Base-by-base conservation (phyloP, 2,329 filamentous ascomycete genomes). In the Triangularia setosa region DNA sequence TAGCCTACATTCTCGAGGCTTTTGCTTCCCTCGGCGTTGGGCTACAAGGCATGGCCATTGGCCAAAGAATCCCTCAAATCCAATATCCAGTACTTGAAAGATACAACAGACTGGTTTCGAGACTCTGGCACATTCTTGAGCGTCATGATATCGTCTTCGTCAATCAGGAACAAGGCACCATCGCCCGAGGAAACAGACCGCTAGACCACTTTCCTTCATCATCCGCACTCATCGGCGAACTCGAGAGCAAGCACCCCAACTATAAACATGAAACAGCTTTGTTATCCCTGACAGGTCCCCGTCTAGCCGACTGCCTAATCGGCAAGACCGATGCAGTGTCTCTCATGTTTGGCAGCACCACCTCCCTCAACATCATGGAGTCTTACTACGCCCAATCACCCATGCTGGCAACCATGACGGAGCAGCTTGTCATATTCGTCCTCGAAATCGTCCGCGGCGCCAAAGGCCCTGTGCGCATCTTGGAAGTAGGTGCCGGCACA, bases 401-500 rank as follows among this genome's bases (percentile, higher is more conserved):
- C 44, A 77, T 78, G 66, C 30, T 33, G 3, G 30, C 30, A 4
- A 70, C 70, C 21, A 74, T 74, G 58, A 68, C 69, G 1, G 8
- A 25, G 23, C 74, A 76, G 27, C 76, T 79, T 70, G 69, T 69
- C 18, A 73, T 75, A 44, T 74, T 78, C 11, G 30, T 33, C 2
- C 30, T 33, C 30, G 30, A 6, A 75, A 76, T 0, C 5, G 2
- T 33, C 11, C 30, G 11, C 2, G 12, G 12, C 11, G 6, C 30
- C 11, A 8, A 33, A 33, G 5, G 11, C 30, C 30, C 30, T 2
- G 30, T 33, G 5, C 44, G 48, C 18, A 77, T 82, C 40, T 72
- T 83, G 59, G 79, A 81, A 67, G 65, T 81, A 7, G 79, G 80
- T 0, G 79, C 74, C 0, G 79, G 79, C 11, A 80, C 78, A 0